A percentile compares a stretch with the other conserved stretches of the same genome.
These are phyloP conservation scores for Mrakia frigida DNA, from an alignment of 768 basidiomycete species.

Conservation along the genomic window DNA sequence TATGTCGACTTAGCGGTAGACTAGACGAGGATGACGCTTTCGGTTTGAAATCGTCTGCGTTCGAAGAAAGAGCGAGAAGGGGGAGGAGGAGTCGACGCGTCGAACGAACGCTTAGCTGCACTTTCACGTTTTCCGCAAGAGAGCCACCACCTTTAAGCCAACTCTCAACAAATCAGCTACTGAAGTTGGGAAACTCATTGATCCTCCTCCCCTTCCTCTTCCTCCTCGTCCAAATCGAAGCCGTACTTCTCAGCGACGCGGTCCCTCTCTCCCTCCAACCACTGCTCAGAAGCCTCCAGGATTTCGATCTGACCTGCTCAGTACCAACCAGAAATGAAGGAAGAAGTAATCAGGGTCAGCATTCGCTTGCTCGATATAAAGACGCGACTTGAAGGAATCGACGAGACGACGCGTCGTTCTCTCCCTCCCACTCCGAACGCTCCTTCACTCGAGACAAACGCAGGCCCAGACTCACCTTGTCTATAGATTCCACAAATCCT, in stretches of 20 bases:
- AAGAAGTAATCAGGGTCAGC: too few species aligned
- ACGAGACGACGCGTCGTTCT: neutral
- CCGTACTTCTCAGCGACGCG: slow-evolving; percentile 3
- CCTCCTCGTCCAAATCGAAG: slow-evolving; percentile 4
- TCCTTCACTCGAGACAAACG: neutral
- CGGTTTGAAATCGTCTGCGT: too few species aligned
- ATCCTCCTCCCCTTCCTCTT: neutral
- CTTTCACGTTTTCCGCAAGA: too few species aligned
- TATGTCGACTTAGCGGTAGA: slow-evolving; percentile 23
- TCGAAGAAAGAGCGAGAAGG: too few species aligned
- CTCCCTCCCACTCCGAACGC: too few species aligned
- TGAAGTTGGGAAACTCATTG: too few species aligned
- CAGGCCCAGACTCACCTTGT: neutral
- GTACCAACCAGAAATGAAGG: neutral
- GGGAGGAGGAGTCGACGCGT: neutral
- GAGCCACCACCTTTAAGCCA: too few species aligned
- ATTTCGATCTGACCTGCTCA: slow-evolving; percentile 2
- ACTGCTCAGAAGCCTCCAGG: neutral
- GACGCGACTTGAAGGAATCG: too few species aligned
- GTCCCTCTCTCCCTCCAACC: neutral
- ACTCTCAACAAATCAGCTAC: too few species aligned
- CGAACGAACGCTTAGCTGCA: neutral
- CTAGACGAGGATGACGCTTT: too few species aligned
- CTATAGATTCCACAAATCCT: neutral
- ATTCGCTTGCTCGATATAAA: neutral